Evolutionary conservation across 441 rosid species (phyloP).

Genomic region (Raphanus hybrid): DNA sequence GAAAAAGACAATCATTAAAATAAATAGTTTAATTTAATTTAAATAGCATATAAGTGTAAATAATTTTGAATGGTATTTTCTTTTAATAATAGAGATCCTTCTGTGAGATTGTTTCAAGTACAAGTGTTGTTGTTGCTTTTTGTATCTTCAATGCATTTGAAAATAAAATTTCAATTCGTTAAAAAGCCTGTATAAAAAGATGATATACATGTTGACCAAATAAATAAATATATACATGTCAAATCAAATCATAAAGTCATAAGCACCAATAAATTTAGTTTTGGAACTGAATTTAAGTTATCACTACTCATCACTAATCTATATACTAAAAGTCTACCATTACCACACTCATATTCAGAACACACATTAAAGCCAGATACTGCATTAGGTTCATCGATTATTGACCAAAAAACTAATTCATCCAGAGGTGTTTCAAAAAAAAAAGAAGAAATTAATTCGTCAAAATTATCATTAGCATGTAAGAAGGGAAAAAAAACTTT

Average conservation of each 20-base stretch:
- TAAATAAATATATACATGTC: not conserved
- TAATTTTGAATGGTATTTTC: too few relatives aligned
- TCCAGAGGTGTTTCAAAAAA: too few relatives aligned
- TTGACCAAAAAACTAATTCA: not conserved
- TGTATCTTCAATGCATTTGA: not conserved
- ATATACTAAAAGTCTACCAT: not conserved
- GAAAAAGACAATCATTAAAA: too few relatives aligned
- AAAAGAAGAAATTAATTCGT: not conserved
- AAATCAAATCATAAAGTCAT: not conserved
- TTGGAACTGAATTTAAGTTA: too few relatives aligned
- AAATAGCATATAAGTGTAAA: too few relatives aligned
- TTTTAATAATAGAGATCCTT: not conserved
- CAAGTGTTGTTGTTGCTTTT: not conserved
- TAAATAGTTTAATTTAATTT: too few relatives aligned
- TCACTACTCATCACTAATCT: too few relatives aligned
- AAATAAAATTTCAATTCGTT: not conserved
- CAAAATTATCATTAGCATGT: not conserved
- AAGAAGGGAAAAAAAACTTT: not conserved
- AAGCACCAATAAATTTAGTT: not conserved
- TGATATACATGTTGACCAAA: not conserved
- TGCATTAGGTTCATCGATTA: not conserved
- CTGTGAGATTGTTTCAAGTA: not conserved
- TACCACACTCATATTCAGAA: not conserved
- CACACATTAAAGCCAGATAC: not conserved
- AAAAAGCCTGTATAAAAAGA: not conserved